Evolutionary conservation across 78 protist genomes (phyloP), one percentile per base, ranked within the genome.

Genomic region (Dictyostelium firmibasis): DNA sequence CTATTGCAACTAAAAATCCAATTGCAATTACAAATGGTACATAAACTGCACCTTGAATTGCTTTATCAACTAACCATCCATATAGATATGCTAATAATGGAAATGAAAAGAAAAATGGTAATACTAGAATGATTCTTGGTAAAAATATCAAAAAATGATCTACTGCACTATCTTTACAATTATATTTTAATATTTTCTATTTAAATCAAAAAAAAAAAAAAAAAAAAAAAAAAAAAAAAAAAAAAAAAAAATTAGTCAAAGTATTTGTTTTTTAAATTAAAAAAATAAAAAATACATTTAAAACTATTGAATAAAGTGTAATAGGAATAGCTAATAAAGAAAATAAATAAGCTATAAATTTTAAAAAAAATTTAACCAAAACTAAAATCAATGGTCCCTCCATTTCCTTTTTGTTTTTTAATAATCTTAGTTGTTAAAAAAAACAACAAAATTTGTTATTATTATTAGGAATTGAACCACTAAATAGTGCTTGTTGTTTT

Each of bases 351-450:
- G 78, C 96, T 6, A 92, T 57, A 5, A 92, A 70, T n/a, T 92
- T 83, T 31, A 85, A 77, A 33, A 92, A 78, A 16, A 64, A 79
- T 25, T 81, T 78, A 14, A 92, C 60, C 4, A 92, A 53, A 20
- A 92, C 53, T 10, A 92, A 35, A 43, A 92, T 85, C 13, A 85
- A 67, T 81, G 95, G 95, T 64, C 85, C 43, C 25, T 83, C 95
- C 64, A 67, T 69, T 70, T 27, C 31, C 8, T 64, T 64, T 10
- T 27, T 60, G 0, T 60, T 18, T 23, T 60, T 23, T n/a, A n/a
- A n/a, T n/a, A n/a, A n/a, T n/a, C n/a, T n/a, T n/a, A n/a, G n/a
- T n/a, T n/a, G n/a, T n/a, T n/a, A n/a, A n/a, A n/a, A n/a, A n/a
- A n/a, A n/a, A n/a, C n/a, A n/a, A n/a, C n/a, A n/a, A n/a, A n/a